Evolutionary conservation across 805 yeast genomes (phyloP), one percentile per base, ranked within the genome.

Genomic region (Saccharomycopsis sp.): DNA sequence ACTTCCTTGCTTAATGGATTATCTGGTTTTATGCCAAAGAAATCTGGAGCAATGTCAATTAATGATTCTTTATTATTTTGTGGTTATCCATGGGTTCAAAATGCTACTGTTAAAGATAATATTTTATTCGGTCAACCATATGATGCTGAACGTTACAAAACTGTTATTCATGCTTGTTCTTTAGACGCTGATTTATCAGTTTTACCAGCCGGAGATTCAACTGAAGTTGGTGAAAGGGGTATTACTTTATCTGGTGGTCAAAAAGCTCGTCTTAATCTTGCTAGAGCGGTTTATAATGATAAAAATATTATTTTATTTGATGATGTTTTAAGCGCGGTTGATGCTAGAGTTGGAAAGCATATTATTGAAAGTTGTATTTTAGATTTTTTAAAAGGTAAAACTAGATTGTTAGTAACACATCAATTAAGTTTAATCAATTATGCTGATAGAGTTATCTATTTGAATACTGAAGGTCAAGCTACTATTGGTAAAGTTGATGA

Each of bases 221-320:
- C 87, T 1, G 77, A 76, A 52, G 78, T 79, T 48, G 88, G 88
- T 33, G 88, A 79, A 56, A 62, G 79, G 50, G 88, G 88, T 42
- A 72, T 79, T 38, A 78, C 86, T 0, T 61, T 79, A 18, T 76
- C 85, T 19, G 88, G 88, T 21, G 88, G 88, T 25, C 88, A 79
- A 53, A 79, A 79, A 57, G 84, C 86, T 1, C 66, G 88, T 49
- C 64, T 79, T 39, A 67, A 71, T 47, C 60, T 79, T 46, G 88
- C 87, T 10, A 64, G 88, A 51, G 76, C 84, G 3, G 80, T 78
- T 3, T 79, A 80, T 51, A 69, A 73, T 5, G 62, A 72, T 25
- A 67, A 66, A 12, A 79, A 78, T 48, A 74, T 79, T 12, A 62
- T 76, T 34, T 54, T 79, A 40, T 55, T 79, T 40, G 88, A 79